Base-by-base conservation (phyloP, 371 early-diverging fungal genomes). In the Chytridium lagenaria region DNA sequence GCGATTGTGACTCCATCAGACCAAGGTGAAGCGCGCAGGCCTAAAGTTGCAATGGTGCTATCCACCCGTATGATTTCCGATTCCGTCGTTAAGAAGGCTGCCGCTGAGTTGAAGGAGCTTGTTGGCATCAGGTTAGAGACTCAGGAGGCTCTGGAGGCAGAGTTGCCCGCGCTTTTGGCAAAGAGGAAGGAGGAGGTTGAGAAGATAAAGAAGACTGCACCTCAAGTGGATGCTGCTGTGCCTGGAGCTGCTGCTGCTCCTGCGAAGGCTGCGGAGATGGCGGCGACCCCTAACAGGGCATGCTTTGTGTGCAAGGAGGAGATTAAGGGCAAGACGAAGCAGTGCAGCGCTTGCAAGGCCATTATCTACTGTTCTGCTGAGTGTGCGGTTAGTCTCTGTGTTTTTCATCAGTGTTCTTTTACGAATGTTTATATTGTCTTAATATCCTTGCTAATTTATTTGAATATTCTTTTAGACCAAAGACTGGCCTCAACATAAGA, bases 271-370 rank as follows among this genome's bases (percentile, higher is more conserved):
- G 68, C 75, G 1, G 72, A 76, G 36, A 71, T 81, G 67, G 59
- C 67, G 23, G 69, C 80, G 19, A 44, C 70, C 16, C 85, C 85
- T 2, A 63, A 67, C 61, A 71, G 85, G 16, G 77, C 69, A 10
- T 84, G 85, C 59, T 80, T 80, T 65, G 76, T 74, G 30, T 84
- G 85, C 75, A 74, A 79, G 63, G 73, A 82, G 69, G 82, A 84
- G 16, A 82, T 84, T 33, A 71, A 68, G 16, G 76, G 69, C 26
- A 84, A 84, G 71, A 68, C 80, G 30, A 82, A 78, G 72, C 85
- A 84, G 69, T 84, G 85, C 75, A 76, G 78, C 44, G 85, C 83
- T 64, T 84, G 85, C 65, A 84, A 81, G 59, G 81, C 81, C 12
- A 76, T 84, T 57, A 84, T 84, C 63, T 84, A 82, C 73, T 82